A percentile compares a stretch with the other conserved stretches of the same genome.
Evolutionary conservation across 371 early-diverging fungal species (phyloP).

Genomic region (Mortierella sp.): DNA sequence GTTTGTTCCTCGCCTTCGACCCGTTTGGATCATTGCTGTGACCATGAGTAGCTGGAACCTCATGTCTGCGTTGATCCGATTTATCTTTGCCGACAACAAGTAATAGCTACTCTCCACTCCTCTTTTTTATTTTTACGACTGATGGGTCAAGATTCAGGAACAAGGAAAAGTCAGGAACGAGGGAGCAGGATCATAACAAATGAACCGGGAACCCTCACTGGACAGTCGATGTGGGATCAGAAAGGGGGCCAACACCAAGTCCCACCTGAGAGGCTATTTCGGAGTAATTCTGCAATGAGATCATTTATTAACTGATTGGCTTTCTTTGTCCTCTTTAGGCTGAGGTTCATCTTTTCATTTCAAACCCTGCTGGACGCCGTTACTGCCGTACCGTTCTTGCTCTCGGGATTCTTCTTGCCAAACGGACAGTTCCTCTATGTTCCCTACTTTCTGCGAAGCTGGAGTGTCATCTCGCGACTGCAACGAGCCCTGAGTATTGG

Average conservation of each 20-base stretch:
- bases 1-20: slow-evolving; percentile 68
- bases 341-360: slow-evolving; percentile 61
- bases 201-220: background rate
- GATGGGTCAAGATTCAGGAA: background rate
- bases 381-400: slow-evolving; percentile 68
- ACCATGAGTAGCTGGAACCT: slow-evolving; percentile 44
- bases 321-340: slow-evolving; percentile 11
- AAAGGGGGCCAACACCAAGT: background rate
- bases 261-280: background rate
- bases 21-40: slow-evolving; percentile 63
- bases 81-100: slow-evolving; percentile 60
- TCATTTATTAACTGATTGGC: slow-evolving; percentile 30
- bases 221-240: background rate
- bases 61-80: slow-evolving; percentile 49
- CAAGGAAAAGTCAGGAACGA: background rate
- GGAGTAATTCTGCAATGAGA: background rate
- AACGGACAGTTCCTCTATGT: slow-evolving; percentile 71
- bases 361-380: slow-evolving; percentile 66
- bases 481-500: slow-evolving; percentile 72
- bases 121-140: slow-evolving; percentile 27
- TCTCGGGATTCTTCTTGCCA: slow-evolving; percentile 62
- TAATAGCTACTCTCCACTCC: slow-evolving; percentile 34
- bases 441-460: slow-evolving; percentile 74
- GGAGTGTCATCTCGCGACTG: slow-evolving; percentile 69
- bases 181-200: background rate